These are phyloP conservation scores for Candida ascalaphidarum DNA, from an alignment of 805 yeast species.

Conservation along the genomic window DNA sequence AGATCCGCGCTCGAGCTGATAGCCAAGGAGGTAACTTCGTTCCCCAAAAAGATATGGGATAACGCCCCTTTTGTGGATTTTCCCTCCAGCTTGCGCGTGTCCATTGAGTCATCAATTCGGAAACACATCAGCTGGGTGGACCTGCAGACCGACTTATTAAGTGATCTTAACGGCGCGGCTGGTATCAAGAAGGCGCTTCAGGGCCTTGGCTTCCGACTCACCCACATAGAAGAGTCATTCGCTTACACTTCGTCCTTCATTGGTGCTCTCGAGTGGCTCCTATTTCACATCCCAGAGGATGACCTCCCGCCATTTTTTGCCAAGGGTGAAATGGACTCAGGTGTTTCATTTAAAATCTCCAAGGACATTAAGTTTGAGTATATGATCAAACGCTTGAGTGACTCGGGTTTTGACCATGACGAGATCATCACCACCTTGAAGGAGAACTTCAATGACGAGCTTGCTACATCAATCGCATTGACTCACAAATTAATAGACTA, in stretches of 20 bases:
- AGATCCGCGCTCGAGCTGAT: too few species aligned
- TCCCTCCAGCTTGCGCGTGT: constrained; percentile 50
- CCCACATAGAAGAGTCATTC: constrained; percentile 68
- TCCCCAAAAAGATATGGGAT: constrained; percentile 61
- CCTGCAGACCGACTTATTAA: constrained; percentile 4
- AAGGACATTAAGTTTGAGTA: constrained; percentile 49
- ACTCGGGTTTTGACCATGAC: constrained; percentile 64
- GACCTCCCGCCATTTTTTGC: constrained; percentile 69
- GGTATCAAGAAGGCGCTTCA: constrained; percentile 1
- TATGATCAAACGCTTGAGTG: constrained; percentile 45
- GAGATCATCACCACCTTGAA: constrained; percentile 47
- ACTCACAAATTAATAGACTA: constrained; percentile 29
- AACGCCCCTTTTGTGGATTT: constrained; percentile 61
- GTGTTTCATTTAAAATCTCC: constrained; percentile 48
- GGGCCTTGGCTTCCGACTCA: constrained; percentile 55
- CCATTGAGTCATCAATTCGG: constrained; percentile 55
- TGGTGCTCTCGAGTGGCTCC: constrained; percentile 63
- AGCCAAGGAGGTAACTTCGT: constrained; percentile 11
- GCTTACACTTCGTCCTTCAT: constrained; percentile 43
- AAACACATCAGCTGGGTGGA: constrained; percentile 46
- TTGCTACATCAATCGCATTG: constrained; percentile 40
- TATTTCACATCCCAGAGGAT: constrained; percentile 90
- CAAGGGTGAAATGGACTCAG: constrained; percentile 49
- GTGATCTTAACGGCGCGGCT: constrained; percentile 1
- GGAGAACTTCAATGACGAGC: constrained; percentile 34